A percentile compares a stretch with the other conserved stretches of the same genome.
Conservation (phyloP, 2,329 filamentous ascomycete genomes). For the Daldinia sp. region DNA sequence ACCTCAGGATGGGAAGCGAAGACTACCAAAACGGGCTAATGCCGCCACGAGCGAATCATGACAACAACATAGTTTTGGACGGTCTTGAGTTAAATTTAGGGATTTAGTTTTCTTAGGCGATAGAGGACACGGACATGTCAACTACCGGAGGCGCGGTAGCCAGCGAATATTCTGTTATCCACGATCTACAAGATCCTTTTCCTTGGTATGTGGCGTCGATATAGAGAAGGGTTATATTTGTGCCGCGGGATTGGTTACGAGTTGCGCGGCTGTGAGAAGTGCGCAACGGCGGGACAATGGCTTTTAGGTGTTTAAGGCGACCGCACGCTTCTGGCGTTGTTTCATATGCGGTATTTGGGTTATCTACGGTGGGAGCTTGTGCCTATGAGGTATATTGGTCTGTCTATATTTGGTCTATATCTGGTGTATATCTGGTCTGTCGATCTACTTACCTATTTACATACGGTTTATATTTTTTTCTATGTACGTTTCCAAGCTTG, state of each 20-base stretch:
- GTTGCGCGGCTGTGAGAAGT: conserved; percentile 16
- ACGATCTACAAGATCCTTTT: conserved; percentile 21
- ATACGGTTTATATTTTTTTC: conserved; percentile 19
- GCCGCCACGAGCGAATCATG: conserved; percentile 44
- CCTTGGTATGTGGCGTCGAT: conserved; percentile 32
- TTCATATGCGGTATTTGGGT: conserved; percentile 22
- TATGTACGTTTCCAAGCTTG: conserved; percentile 31
- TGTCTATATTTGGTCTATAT: conserved; percentile 2
- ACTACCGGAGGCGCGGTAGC: background rate
- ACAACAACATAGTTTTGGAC: conserved; percentile 45
- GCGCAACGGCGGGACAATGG: conserved; percentile 23
- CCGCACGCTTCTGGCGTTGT: conserved; percentile 18
- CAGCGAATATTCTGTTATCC: conserved; percentile 6
- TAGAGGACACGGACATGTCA: background rate
- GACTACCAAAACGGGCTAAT: conserved; percentile 53
- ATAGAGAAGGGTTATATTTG: conserved; percentile 33
- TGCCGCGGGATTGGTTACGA: conserved; percentile 20
- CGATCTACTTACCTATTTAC: conserved; percentile 12
- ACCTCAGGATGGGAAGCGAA: conserved; percentile 57
- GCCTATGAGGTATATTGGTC: conserved; percentile 5
- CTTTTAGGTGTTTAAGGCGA: conserved; percentile 31
- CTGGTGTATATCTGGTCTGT: conserved; percentile 6
- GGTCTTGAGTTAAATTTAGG: conserved; percentile 45
- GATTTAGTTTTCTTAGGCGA: conserved; percentile 32
- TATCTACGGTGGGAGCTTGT: conserved; percentile 15